phyloP scores from a whole-genome alignment of 805 yeast genomes.

The Hanseniaspora taiwanica region DNA sequence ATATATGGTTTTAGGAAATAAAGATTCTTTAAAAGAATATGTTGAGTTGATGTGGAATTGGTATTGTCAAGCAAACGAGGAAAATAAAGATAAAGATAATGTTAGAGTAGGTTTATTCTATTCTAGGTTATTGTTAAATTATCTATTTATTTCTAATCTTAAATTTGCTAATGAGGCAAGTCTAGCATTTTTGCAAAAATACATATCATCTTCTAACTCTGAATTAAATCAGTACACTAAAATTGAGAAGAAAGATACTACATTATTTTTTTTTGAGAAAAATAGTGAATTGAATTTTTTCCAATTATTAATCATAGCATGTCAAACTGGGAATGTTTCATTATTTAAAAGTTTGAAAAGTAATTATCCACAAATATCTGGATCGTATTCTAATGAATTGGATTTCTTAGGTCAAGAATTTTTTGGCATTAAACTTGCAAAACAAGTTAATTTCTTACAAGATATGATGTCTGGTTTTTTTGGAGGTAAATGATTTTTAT shows the following conservation, averaged over 20 bases:
- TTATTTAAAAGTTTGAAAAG: conserved; percentile 40
- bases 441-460: conserved; percentile 44
- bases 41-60: conserved; percentile 32
- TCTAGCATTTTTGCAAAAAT: conserved; percentile 23
- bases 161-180: conserved; percentile 39
- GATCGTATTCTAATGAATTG: conserved; percentile 28
- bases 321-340: conserved; percentile 40
- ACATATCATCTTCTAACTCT: conserved; percentile 14
- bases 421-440: conserved; percentile 43
- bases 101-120: conserved; percentile 22
- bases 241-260: conserved; percentile 21
- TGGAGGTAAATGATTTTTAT: conserved; percentile 17
- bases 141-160: conserved; percentile 52
- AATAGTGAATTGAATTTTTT: conserved; percentile 49
- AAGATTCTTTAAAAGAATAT: conserved; percentile 38
- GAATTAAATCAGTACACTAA: conserved; percentile 13
- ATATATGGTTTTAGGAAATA: conserved; percentile 55
- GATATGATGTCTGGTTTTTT: conserved; percentile 66
- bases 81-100: conserved; percentile 13
- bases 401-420: conserved; percentile 47
- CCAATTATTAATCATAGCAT: conserved; percentile 48
- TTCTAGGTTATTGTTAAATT: conserved; percentile 61
- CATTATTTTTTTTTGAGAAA: conserved; percentile 27
- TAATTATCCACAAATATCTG: conserved; percentile 30
- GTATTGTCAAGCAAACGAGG: conserved; percentile 24